A percentile compares a stretch with the other conserved stretches of the same genome.
Conservation (phyloP, 768 basidiomycete species). For the Crepidotus variabilis region DNA sequence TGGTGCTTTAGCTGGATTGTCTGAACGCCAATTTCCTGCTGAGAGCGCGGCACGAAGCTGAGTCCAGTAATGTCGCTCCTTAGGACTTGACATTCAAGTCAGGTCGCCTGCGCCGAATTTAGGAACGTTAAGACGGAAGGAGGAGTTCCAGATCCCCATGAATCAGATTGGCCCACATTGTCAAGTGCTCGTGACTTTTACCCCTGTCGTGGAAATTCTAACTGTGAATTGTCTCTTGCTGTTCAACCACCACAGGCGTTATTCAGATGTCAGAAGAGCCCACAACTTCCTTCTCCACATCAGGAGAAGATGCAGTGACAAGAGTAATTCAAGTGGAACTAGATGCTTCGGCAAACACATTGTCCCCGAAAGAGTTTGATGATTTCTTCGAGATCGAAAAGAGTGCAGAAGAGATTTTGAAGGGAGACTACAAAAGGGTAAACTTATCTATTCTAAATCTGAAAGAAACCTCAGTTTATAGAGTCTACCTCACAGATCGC, state of each 20-base stretch:
- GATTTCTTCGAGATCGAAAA: slow-evolving; percentile 73
- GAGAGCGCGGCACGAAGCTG: slow-evolving; percentile 71
- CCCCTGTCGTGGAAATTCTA: neutral
- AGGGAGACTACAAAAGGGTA: slow-evolving; percentile 70
- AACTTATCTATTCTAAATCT: slow-evolving; percentile 14
- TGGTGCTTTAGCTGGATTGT: slow-evolving; percentile 55
- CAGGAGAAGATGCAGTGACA: slow-evolving; percentile 53
- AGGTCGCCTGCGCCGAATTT: neutral
- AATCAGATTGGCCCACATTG: neutral
- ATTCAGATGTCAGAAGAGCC: neutral
- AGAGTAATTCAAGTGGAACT: slow-evolving; percentile 47
- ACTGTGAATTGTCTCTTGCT: neutral
- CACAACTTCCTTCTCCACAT: slow-evolving; percentile 23
- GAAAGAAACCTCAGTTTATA: neutral
- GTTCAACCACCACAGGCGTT: neutral
- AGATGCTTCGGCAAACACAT: slow-evolving; percentile 30
- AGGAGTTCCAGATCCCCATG: neutral
- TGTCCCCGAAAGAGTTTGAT: slow-evolving; percentile 41
- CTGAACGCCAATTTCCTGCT: slow-evolving; percentile 68
- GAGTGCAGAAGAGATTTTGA: slow-evolving; percentile 57
- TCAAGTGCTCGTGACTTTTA: neutral
- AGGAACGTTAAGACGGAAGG: neutral
- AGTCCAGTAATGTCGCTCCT: slow-evolving; percentile 76
- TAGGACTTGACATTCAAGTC: slow-evolving; percentile 30
- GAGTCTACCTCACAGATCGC: slow-evolving; percentile 56